phyloP scores from a whole-genome alignment of 495 filamentous ascomycete species.

The Penicillium maclennaniae region DNA sequence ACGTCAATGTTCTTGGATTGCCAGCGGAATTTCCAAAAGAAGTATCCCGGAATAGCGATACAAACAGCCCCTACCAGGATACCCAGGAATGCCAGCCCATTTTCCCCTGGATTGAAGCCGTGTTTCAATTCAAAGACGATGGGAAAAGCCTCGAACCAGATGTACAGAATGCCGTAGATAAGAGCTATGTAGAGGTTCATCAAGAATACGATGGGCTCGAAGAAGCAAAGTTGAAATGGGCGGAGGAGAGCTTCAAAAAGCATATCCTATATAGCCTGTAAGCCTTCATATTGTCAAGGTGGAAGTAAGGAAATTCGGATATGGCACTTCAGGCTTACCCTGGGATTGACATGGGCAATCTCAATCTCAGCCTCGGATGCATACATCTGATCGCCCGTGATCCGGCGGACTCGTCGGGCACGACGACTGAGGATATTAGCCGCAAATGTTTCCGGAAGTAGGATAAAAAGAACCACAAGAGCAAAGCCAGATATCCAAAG shows the following conservation, averaged over 20 bases:
- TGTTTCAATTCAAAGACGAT: conserved; percentile 50
- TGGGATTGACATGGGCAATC: conserved; percentile 21
- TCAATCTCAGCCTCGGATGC: conserved; percentile 41
- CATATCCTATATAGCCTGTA: conserved; percentile 23
- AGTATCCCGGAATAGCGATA: conserved; percentile 42
- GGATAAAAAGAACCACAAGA: conserved; percentile 47
- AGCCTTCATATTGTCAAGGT: too few relatives aligned
- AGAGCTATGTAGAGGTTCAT: conserved; percentile 53
- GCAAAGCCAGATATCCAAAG: conserved; percentile 44
- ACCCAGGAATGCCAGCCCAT: conserved; percentile 49
- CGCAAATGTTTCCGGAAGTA: conserved; percentile 55
- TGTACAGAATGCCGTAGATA: conserved; percentile 52
- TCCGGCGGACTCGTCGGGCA: conserved; percentile 44
- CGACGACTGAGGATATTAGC: conserved; percentile 54
- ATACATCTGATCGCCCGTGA: conserved; percentile 34
- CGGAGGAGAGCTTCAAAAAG: conserved; percentile 37
- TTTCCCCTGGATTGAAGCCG: conserved; percentile 42
- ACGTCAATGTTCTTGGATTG: conserved; percentile 39
- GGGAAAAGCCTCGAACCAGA: conserved; percentile 57
- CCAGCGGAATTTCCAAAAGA: conserved; percentile 39
- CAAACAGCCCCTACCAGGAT: conserved; percentile 46
- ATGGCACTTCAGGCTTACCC: conserved; percentile 7
- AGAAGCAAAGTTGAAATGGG: conserved; percentile 42
- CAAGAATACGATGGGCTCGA: conserved; percentile 49
- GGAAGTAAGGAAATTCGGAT: too few relatives aligned